Percentiles rank a stretch among this genome's conserved stretches.
Conservation (phyloP, 2,329 filamentous ascomycete genomes). For the Arthrobotrys conoides region DNA sequence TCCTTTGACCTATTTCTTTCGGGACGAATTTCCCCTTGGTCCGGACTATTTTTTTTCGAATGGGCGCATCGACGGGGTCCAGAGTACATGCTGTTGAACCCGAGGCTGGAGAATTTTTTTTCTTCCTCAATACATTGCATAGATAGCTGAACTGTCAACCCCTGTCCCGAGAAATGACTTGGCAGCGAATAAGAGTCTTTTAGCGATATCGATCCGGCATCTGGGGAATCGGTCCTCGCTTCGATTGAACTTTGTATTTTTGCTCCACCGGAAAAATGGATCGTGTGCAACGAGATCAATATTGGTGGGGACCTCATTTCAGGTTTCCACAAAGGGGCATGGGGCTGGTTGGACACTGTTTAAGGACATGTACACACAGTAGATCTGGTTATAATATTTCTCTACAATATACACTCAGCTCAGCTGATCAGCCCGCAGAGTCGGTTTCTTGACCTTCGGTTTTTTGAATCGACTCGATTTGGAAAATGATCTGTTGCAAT, state of each 20-base stretch:
- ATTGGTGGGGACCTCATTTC: conserved; percentile 22
- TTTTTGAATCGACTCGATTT: conserved; percentile 11
- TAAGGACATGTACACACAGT: no score
- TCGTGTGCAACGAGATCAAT: conserved; percentile 38
- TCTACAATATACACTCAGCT: not conserved
- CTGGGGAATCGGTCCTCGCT: conserved; percentile 18
- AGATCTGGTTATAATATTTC: no score
- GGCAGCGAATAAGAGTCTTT: conserved; percentile 11
- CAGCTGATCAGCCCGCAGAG: not conserved
- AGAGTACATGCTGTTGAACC: conserved; percentile 1
- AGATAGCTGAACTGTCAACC: conserved; percentile 6
- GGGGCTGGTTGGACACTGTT: not conserved
- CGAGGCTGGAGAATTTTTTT: conserved; percentile 10
- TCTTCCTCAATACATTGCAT: conserved; percentile 4
- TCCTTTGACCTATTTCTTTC: conserved; percentile 14
- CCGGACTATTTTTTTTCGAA: not conserved
- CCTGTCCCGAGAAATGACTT: conserved; percentile 14
- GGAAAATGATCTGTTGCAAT: not conserved
- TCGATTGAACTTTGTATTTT: conserved; percentile 28
- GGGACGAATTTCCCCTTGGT: conserved; percentile 19
- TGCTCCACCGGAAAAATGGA: conserved; percentile 18
- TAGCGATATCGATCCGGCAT: conserved; percentile 26
- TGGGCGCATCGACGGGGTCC: not conserved
- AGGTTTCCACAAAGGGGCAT: conserved; percentile 9
- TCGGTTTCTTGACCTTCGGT: not conserved